A percentile compares a stretch with the other conserved stretches of the same genome.
Evolutionary conservation across 164 flowering plant genomes (phyloP).

Genomic region (Annona squamosa): DNA sequence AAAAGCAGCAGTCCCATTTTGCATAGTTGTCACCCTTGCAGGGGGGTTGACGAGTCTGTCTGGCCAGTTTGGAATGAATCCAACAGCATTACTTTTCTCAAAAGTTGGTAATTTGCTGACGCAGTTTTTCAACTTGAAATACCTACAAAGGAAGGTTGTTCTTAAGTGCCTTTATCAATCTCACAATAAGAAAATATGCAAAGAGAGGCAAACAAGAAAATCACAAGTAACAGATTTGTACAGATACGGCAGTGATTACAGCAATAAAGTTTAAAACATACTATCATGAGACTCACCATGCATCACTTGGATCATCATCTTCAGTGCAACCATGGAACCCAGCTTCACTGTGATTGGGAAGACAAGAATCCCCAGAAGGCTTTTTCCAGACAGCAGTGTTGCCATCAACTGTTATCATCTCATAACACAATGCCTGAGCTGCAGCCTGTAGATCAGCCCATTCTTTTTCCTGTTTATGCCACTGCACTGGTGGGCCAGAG

Average conservation of each 20-base stretch:
- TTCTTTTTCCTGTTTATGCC: constrained; percentile 96
- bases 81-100: constrained; percentile 60
- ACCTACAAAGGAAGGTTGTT: constrained; percentile 40
- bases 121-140: constrained; percentile 71
- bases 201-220: background rate
- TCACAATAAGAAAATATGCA: background rate
- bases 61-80: constrained; percentile 85
- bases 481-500: constrained; percentile 97
- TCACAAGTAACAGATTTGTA: background rate
- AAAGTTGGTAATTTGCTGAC: constrained; percentile 49
- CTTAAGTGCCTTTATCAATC: background rate
- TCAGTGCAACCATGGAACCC: constrained; percentile 66
- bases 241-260: background rate
- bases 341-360: constrained; percentile 81
- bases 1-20: constrained; percentile 81
- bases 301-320: constrained; percentile 75
- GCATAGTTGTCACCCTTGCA: constrained; percentile 49
- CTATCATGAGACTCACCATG: constrained; percentile 50
- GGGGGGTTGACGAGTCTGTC: constrained; percentile 66
- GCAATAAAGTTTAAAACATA: background rate
- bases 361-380: constrained; percentile 73
- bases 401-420: constrained; percentile 87
- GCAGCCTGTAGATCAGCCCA: constrained; percentile 97
- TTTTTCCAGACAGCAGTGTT: constrained; percentile 95
- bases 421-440: constrained; percentile 85